Evolutionary conservation across 192 early-diverging fungal genomes (phyloP), one percentile per base, ranked within the genome.

Genomic region (Mortierella antarctica): DNA sequence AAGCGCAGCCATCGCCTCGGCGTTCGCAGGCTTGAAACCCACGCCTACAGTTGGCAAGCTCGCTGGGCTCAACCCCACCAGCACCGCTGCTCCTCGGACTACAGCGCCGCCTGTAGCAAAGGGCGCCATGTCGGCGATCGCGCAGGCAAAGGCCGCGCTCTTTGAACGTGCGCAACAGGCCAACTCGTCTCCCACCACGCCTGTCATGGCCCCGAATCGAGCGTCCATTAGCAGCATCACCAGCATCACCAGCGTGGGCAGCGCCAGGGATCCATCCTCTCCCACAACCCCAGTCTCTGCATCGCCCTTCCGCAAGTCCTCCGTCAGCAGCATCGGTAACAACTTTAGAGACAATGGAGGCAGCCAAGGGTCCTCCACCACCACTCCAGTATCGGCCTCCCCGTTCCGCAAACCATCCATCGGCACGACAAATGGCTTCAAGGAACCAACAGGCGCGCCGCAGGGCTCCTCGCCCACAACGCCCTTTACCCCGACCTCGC

Each of bases 71-170:
- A 71, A 63, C 23, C 70, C 70, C 10, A 51, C 49, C 31, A 50
- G 59, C 12, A 53, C 44, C 45, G 62, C 70, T 17, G n/a, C 52
- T n/a, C 60, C 53, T 39, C 52, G 61, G 18, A 47, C 70, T 21
- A 20, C 31, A 23, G 13, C 50, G 2, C n/a, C 45, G 2, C 31
- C 31, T 2, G 39, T 11, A 6, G 51, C 14, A 21, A 62, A 55
- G 39, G 47, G 42, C 21, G 21, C 57, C 11, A 62, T 50, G 7
- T 62, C 64, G 20, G 50, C 64, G 1, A 74, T 74, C 40, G 73
- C 73, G 45, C 65, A 66, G 14, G 73, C 73, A 13, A 74, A 67
- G 48, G 73, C 73, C 1, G 70, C 60, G 2, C 45, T 71, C 15
- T 71, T 71, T 63, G 61, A 67, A 31, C 18, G 51, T 4, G 66